A percentile compares a stretch with the other conserved stretches of the same genome.
phyloP scores from a whole-genome alignment of 176 grass and related monocot species.

The Oryza nivara region DNA sequence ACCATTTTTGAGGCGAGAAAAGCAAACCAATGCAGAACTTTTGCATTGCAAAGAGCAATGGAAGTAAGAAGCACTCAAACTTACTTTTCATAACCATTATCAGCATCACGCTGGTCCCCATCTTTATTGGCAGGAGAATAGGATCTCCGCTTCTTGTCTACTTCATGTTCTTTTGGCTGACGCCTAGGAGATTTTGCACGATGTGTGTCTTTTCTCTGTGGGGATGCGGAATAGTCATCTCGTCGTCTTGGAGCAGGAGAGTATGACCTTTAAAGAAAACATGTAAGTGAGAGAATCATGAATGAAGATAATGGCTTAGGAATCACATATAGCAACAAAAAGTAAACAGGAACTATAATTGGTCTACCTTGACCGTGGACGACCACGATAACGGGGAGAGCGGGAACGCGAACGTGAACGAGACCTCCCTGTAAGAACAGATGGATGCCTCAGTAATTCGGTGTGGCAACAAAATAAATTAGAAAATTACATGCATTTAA shows the following conservation, averaged over 20 bases:
- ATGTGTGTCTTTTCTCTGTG: constrained; percentile 52
- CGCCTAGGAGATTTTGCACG: constrained; percentile 49
- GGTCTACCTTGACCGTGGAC: constrained; percentile 71
- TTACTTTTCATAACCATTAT: constrained; percentile 60
- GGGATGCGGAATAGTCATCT: constrained; percentile 68
- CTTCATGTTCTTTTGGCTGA: constrained; percentile 53
- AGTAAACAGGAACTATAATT: constrained; percentile 1
- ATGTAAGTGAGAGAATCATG: background rate
- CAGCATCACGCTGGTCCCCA: constrained; percentile 49
- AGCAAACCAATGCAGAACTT: too few species aligned
- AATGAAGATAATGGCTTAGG: constrained; percentile 6
- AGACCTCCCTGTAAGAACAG: constrained; percentile 61
- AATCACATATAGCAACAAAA: constrained; percentile 11
- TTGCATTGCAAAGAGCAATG: background rate
- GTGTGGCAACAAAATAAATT: background rate
- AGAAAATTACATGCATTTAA: background rate
- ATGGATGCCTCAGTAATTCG: constrained; percentile 17
- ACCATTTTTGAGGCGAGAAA: background rate
- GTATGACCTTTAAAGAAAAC: constrained; percentile 55
- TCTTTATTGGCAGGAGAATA: constrained; percentile 60
- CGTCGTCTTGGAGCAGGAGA: constrained; percentile 75
- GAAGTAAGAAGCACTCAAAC: constrained; percentile 19
- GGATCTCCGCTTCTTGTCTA: constrained; percentile 45
- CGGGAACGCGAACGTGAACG: constrained; percentile 63
- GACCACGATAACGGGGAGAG: constrained; percentile 66